A percentile compares a stretch with the other conserved stretches of the same genome.
Evolutionary conservation across 768 basidiomycete genomes (phyloP).

Genomic region (Russula griseocarnosa): DNA sequence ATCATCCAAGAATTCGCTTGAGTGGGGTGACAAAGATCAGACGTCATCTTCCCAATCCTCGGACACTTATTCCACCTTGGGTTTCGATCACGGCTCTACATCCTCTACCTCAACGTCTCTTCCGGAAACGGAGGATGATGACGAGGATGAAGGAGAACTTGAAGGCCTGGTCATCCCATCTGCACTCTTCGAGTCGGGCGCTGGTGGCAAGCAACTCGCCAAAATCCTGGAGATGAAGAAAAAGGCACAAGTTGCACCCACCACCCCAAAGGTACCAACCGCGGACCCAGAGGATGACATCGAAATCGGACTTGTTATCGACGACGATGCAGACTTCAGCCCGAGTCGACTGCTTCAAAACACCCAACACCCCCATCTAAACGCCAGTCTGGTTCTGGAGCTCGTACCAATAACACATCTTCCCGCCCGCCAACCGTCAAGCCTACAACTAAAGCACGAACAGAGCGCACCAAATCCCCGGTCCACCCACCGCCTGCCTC

Average conservation of each 20-base stretch:
- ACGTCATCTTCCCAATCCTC: constrained; percentile 84
- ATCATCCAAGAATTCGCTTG: constrained; percentile 77
- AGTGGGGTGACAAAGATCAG: constrained; percentile 82
- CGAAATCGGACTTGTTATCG: constrained; percentile 78
- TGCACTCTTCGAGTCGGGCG: constrained; percentile 68
- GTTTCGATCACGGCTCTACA: constrained; percentile 65
- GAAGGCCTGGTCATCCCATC: constrained; percentile 79
- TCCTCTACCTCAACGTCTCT: constrained; percentile 70
- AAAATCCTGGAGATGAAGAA: constrained; percentile 54
- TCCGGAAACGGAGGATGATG: constrained; percentile 63
- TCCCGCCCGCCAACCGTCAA: constrained; percentile 45
- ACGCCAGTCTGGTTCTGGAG: constrained; percentile 33
- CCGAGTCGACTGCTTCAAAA: constrained; percentile 65
- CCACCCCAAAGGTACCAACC: constrained; percentile 48
- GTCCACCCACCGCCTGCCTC: constrained; percentile 67
- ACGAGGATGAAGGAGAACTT: constrained; percentile 63
- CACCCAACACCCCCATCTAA: constrained; percentile 41
- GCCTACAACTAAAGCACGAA: constrained; percentile 60
- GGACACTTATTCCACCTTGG: constrained; percentile 76
- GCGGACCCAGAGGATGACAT: constrained; percentile 81
- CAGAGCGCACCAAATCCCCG: constrained; percentile 70
- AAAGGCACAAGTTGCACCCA: constrained; percentile 52
- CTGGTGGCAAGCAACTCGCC: constrained; percentile 49
- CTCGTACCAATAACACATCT: constrained; percentile 60
- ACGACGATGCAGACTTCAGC: constrained; percentile 78